Base-by-base conservation (phyloP, 2,329 filamentous ascomycete genomes). In the Alternaria gansuensis region DNA sequence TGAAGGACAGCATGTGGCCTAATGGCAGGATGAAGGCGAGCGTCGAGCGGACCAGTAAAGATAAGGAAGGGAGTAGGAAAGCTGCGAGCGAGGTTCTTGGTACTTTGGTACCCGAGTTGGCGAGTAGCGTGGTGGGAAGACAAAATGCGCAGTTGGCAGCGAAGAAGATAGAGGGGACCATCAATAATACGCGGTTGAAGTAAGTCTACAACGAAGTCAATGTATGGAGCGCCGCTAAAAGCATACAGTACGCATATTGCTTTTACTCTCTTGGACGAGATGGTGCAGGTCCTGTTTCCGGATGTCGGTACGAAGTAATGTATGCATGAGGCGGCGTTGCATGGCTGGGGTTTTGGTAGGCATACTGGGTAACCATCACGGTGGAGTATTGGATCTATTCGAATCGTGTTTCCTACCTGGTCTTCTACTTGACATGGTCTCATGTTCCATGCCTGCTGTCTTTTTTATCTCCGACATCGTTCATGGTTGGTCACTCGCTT, bases 181-280 rank as follows among this genome's bases (percentile, higher is more conserved):
- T 98, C 67, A 99, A 99, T 77, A 99, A 98, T 78, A 85, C 88
- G 58, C 85, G 92, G 64, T 82, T 99, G 67, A 97, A 98, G 90
- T 93, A 81, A 82, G 89, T 87, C 23, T 33, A 48, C 11, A 6
- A 4, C 28, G 13, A 7, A 40, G 17, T 11, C n/a, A 13, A 5
- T n/a, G 4, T 1, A n/a, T 2, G 34, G 43, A 28, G 14, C 9
- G 21, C 14, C 45, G 50, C 71, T 76, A 62, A 77, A 64, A 14
- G n/a, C 39, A 53, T n/a, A 23, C 53, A 82, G 81, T 68, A 80
- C 80, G 7, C 82, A 84, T 70, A 70, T 84, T 54, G 77, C 80
- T n/a, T 82, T 82, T 56, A 82, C 81, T 13, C 65, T 83, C 4
- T 60, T 83, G 45, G 82, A 84, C 64, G 82, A 83, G 71, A 71